These are phyloP conservation scores for Aspergillus panamensis DNA, from an alignment of 495 filamentous ascomycete species.

Conservation along the genomic window DNA sequence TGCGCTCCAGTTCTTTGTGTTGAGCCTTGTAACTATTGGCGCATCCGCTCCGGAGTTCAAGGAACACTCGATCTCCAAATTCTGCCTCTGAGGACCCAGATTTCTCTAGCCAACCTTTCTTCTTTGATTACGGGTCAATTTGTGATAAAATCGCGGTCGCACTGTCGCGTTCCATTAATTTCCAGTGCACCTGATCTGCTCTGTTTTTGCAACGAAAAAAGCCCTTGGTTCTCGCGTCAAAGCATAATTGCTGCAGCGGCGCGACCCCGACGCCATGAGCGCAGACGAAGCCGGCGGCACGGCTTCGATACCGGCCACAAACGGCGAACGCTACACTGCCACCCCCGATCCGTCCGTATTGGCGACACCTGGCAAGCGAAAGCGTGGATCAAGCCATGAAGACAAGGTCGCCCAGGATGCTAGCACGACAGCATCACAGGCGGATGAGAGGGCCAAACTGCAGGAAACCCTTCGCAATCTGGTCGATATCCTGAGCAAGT, in stretches of 20 bases:
- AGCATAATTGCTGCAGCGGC: conserved; percentile 22
- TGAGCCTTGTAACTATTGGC: conserved; percentile 33
- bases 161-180: conserved; percentile 16
- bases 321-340: conserved; percentile 36
- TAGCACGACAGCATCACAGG: conserved; percentile 21
- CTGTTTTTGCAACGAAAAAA: conserved; percentile 2
- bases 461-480: conserved; percentile 42
- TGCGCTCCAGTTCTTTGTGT: conserved; percentile 33
- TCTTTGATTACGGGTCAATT: conserved; percentile 2
- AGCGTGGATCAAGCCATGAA: conserved; percentile 42
- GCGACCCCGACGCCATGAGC: conserved; percentile 40
- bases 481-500: conserved; percentile 41
- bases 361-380: conserved; percentile 46
- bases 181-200: neutral
- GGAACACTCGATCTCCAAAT: conserved; percentile 17
- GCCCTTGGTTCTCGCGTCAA: conserved; percentile 25
- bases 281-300: conserved; percentile 41
- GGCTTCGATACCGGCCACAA: conserved; percentile 34
- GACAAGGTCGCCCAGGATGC: conserved; percentile 34
- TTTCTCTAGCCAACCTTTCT: conserved; percentile 1
- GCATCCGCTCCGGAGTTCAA: conserved; percentile 30
- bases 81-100: conserved; percentile 1
- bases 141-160: neutral
- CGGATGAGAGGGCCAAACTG: conserved; percentile 36
- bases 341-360: conserved; percentile 31